phyloP scores from a whole-genome alignment of 2,329 filamentous ascomycete species.

The Diaporthe citriasiana region DNA sequence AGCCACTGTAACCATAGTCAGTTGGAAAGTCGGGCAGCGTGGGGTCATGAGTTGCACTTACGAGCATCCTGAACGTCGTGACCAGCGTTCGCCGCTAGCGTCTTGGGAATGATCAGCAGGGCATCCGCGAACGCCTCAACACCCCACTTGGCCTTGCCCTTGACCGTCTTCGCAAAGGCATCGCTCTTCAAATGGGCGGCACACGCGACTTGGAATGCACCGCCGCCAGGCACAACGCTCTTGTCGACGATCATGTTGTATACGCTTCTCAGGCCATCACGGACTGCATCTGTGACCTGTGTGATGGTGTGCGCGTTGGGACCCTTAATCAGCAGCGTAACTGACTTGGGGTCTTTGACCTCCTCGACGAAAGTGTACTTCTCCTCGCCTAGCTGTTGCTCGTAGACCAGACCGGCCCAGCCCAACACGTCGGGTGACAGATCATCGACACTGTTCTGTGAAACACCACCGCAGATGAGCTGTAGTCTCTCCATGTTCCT shows the following conservation, averaged over 20 bases:
- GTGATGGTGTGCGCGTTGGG: slow-evolving; percentile 97
- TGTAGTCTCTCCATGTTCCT: slow-evolving; percentile 99
- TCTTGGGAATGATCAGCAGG: slow-evolving; percentile 96
- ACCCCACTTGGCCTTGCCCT: slow-evolving; percentile 98
- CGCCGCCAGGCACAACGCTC: slow-evolving; percentile 93
- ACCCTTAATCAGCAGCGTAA: slow-evolving; percentile 97
- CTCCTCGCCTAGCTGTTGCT: slow-evolving; percentile 97
- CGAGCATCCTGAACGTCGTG: slow-evolving; percentile 96
- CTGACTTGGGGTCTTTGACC: slow-evolving; percentile 98
- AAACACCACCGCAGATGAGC: slow-evolving; percentile 89
- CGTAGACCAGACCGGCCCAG: slow-evolving; percentile 96
- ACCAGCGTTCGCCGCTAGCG: slow-evolving; percentile 93
- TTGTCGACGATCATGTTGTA: slow-evolving; percentile 99
- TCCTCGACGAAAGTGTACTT: slow-evolving; percentile 99
- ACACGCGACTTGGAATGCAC: slow-evolving; percentile 96
- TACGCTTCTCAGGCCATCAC: slow-evolving; percentile 93
- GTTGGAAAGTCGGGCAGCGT: slow-evolving; percentile 31
- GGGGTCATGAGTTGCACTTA: slow-evolving; percentile 64
- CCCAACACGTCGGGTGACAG: slow-evolving; percentile 88
- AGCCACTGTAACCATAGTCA: slow-evolving; percentile 73
- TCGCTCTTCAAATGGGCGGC: slow-evolving; percentile 90
- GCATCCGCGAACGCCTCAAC: slow-evolving; percentile 96
- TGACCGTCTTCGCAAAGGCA: slow-evolving; percentile 88
- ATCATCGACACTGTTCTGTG: slow-evolving; percentile 98
- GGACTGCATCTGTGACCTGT: slow-evolving; percentile 95